Percentiles rank a stretch among this genome's conserved stretches.
phyloP scores from a whole-genome alignment of 1,284 basidiomycete species.

The Thelephora terrestris region DNA sequence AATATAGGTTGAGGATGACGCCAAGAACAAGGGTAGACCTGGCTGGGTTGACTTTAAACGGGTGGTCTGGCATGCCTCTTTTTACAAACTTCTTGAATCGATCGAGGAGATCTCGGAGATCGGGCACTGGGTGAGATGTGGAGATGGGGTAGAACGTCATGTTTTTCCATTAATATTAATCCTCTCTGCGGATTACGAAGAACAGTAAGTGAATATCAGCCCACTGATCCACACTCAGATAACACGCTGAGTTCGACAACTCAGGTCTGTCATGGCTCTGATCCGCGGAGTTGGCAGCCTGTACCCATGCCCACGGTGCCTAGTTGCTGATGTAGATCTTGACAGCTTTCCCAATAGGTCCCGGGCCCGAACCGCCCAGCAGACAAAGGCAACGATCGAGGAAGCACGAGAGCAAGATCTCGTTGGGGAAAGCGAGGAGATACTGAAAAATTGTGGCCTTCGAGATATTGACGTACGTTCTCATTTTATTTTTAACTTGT shows the following conservation, averaged over 20 bases:
- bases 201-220: slow-evolving; percentile 16
- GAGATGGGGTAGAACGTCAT: slow-evolving; percentile 9
- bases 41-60: slow-evolving; percentile 16
- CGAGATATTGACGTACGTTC: slow-evolving; percentile 21
- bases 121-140: slow-evolving; percentile 14
- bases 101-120: slow-evolving; percentile 8
- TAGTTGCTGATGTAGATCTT: too few relatives aligned
- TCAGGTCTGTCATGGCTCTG: slow-evolving; percentile 11
- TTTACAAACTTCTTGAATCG: slow-evolving; percentile 13
- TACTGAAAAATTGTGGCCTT: slow-evolving; percentile 20
- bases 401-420: background rate
- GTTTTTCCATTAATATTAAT: slow-evolving; percentile 22
- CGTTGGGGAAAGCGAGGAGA: slow-evolving; percentile 3
- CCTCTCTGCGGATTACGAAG: slow-evolving; percentile 23
- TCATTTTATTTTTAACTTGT: slow-evolving; percentile 1
- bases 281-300: slow-evolving; percentile 8
- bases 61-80: slow-evolving; percentile 24
- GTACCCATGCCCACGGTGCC: slow-evolving; percentile 12
- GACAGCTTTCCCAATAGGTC: background rate
- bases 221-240: too few relatives aligned
- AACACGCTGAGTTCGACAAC: background rate
- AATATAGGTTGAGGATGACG: slow-evolving; percentile 15
- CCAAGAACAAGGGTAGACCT: slow-evolving; percentile 9
- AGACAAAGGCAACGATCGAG: background rate
- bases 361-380: slow-evolving; percentile 1